Conservation (phyloP, 768 basidiomycete species). For the Tylopilus plumbeoviolaceoides region DNA sequence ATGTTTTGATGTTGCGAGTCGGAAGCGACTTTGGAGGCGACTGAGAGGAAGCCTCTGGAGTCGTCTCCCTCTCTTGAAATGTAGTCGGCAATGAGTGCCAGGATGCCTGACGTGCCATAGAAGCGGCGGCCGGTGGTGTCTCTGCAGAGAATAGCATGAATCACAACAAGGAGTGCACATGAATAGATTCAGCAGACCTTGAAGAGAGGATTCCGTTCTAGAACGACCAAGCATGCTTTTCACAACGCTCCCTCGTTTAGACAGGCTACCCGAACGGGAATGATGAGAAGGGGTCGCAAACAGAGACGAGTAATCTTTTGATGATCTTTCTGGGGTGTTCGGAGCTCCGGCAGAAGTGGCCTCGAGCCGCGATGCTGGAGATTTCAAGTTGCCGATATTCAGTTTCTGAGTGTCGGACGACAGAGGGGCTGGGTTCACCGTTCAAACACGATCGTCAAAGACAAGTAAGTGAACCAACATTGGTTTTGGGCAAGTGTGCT, state of each 20-base stretch:
- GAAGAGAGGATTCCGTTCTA: constrained; percentile 55
- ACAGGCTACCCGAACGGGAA: constrained; percentile 25
- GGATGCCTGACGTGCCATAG: constrained; percentile 20
- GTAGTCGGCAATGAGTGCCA: constrained; percentile 22
- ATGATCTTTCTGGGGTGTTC: constrained; percentile 11
- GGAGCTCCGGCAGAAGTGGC: neutral
- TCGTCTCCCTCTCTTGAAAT: constrained; percentile 22
- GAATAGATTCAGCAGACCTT: constrained; percentile 8
- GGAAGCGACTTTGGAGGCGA: constrained; percentile 25
- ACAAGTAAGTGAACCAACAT: neutral
- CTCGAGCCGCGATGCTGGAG: neutral
- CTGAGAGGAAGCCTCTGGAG: constrained; percentile 23
- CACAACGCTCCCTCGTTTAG: constrained; percentile 44
- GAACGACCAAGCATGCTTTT: constrained; percentile 73
- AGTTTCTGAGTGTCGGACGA: neutral
- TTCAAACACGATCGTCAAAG: neutral
- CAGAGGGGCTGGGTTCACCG: neutral
- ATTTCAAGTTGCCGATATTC: neutral
- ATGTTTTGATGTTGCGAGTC: constrained; percentile 53
- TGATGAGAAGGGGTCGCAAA: constrained; percentile 6
- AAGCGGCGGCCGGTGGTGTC: neutral
- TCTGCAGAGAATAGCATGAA: neutral
- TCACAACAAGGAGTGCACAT: neutral
- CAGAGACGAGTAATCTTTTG: constrained; percentile 44
- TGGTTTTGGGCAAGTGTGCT: neutral